Conservation (phyloP, 2,329 filamentous ascomycete species). For the Coniosporium tulheliwenetii region DNA sequence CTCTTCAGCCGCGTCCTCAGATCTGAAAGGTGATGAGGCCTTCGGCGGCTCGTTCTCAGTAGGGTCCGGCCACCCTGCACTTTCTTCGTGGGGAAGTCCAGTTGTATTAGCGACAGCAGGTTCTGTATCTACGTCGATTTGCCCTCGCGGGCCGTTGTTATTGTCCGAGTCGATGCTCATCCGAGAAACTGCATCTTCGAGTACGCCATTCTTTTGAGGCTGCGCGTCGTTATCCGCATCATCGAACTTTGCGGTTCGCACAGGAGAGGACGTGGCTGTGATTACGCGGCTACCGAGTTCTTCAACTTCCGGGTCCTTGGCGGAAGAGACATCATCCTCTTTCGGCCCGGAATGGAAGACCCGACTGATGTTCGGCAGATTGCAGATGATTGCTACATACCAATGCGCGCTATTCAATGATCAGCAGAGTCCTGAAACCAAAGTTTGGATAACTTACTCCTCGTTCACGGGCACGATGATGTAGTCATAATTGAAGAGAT, state of each 20-base stretch:
- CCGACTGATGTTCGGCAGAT: slow-evolving; percentile 49
- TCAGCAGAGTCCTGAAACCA: slow-evolving; percentile 2
- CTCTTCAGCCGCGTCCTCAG: slow-evolving; percentile 1
- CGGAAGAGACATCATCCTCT: not conserved
- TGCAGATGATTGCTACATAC: slow-evolving; percentile 93
- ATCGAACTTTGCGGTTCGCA: not conserved
- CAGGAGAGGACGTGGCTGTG: not conserved
- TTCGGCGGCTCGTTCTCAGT: too few relatives aligned
- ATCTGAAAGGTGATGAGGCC: not conserved
- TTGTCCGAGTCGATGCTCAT: too few relatives aligned
- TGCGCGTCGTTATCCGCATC: not conserved
- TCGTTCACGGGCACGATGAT: slow-evolving; percentile 89
- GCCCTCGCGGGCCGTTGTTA: too few relatives aligned
- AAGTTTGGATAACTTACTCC: slow-evolving; percentile 15
- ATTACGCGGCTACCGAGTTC: too few relatives aligned
- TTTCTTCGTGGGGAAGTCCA: too few relatives aligned
- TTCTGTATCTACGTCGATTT: too few relatives aligned
- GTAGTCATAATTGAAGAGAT: slow-evolving; percentile 76
- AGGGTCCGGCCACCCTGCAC: too few relatives aligned
- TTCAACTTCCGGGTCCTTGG: too few relatives aligned
- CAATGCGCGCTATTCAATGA: slow-evolving; percentile 45
- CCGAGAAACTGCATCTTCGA: too few relatives aligned
- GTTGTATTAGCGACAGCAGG: too few relatives aligned
- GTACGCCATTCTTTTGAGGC: too few relatives aligned
- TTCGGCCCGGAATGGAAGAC: slow-evolving; percentile 8